These are phyloP conservation scores for Leccinellum albellum DNA, from an alignment of 768 basidiomycete genomes.

Conservation along the genomic window DNA sequence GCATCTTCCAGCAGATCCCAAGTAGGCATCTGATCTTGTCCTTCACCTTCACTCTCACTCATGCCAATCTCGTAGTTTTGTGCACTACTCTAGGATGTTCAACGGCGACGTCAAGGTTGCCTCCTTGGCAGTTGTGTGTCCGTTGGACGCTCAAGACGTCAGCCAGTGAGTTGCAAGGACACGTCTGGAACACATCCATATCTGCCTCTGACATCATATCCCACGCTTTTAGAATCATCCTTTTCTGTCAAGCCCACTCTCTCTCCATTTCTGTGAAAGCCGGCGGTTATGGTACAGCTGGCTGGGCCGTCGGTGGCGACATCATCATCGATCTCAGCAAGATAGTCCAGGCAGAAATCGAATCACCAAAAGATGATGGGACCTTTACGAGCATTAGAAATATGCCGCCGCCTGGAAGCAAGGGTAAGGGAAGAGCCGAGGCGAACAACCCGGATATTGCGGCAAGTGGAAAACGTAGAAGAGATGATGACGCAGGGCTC, in stretches of 20 bases:
- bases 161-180: constrained; percentile 59
- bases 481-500: constrained; percentile 51
- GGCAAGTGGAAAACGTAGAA: constrained; percentile 47
- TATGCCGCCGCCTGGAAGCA: constrained; percentile 47
- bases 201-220: constrained; percentile 1
- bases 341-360: constrained; percentile 66
- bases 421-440: constrained; percentile 46
- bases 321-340: constrained; percentile 77
- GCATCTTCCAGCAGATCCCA: constrained; percentile 40
- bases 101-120: constrained; percentile 68
- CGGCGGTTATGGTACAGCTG: constrained; percentile 88
- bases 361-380: constrained; percentile 49
- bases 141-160: constrained; percentile 76
- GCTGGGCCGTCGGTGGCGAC: constrained; percentile 85
- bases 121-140: constrained; percentile 65
- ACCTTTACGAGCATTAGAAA: constrained; percentile 61
- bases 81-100: constrained; percentile 49
- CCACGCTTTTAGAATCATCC: constrained; percentile 46
- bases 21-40: constrained; percentile 28
- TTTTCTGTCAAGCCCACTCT: constrained; percentile 68
- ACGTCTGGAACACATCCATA: constrained; percentile 1
- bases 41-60: not conserved
- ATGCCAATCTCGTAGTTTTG: constrained; percentile 20
- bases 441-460: constrained; percentile 5
- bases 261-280: constrained; percentile 81